Evolutionary conservation across 164 flowering plant species (phyloP).

Genomic region (grape (Vitis vinifera)): DNA sequence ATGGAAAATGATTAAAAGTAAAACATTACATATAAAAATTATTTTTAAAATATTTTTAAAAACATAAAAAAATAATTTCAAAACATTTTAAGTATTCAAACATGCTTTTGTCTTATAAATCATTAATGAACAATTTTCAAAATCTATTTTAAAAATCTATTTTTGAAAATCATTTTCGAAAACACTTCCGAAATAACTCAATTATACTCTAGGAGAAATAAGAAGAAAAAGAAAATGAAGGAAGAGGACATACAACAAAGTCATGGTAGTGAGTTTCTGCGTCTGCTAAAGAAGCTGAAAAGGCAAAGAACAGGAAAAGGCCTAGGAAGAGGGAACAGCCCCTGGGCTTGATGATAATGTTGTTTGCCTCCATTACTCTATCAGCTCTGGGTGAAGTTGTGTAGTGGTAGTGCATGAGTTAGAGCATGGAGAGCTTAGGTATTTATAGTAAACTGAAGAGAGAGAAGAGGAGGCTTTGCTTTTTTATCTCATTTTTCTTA

Average conservation of each 20-base stretch:
- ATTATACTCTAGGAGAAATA: background rate
- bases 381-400: background rate
- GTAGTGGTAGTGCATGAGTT: slow-evolving; percentile 3
- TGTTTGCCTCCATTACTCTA: slow-evolving; percentile 25
- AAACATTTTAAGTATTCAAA: no score
- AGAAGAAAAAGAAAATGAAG: background rate
- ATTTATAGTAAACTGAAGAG: slow-evolving; percentile 24
- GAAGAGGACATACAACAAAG: slow-evolving; percentile 40
- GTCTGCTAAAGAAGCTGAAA: slow-evolving; percentile 18
- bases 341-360: slow-evolving; percentile 4
- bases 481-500: background rate
- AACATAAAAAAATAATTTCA: no score
- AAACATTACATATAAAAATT: no score
- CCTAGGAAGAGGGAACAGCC: slow-evolving; percentile 15
- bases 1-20: no score
- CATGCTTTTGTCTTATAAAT: no score
- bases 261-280: slow-evolving; percentile 46
- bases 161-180: no score
- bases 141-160: no score
- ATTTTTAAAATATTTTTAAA: no score
- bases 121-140: no score
- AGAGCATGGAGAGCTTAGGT: background rate
- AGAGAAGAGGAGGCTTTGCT: background rate
- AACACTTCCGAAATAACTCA: no score
- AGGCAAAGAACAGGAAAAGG: slow-evolving; percentile 16